Percentiles rank a stretch among this genome's conserved stretches.
These are phyloP conservation scores for Phialophora macrospora DNA, from an alignment of 2,329 filamentous ascomycete genomes.

Conservation along the genomic window DNA sequence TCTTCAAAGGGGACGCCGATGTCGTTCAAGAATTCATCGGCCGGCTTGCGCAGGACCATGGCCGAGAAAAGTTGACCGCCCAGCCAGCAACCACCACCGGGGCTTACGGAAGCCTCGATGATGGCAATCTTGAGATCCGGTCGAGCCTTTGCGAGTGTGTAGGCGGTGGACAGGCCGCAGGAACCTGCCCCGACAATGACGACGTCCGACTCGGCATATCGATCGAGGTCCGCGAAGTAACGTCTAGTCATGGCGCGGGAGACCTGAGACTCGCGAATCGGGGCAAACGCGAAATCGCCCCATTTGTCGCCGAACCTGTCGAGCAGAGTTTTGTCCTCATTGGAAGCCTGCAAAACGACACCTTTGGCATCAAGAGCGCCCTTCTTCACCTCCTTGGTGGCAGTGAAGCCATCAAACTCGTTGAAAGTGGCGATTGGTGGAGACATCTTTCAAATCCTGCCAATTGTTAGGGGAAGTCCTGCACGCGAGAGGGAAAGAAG, in stretches of 20 bases:
- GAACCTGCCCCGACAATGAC: slow-evolving; percentile 91
- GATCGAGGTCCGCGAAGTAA: slow-evolving; percentile 89
- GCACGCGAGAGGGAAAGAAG: slow-evolving; percentile 42
- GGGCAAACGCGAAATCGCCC: slow-evolving; percentile 79
- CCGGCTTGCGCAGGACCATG: slow-evolving; percentile 94
- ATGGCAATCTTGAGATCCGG: slow-evolving; percentile 92
- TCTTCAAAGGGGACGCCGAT: slow-evolving; percentile 85
- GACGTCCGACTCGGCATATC: slow-evolving; percentile 88
- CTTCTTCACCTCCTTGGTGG: slow-evolving; percentile 45
- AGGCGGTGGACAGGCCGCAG: slow-evolving; percentile 83
- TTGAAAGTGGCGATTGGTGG: slow-evolving; percentile 73
- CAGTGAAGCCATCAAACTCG: slow-evolving; percentile 38
- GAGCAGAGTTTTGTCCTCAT: slow-evolving; percentile 57
- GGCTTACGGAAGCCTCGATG: slow-evolving; percentile 84
- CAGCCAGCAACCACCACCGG: slow-evolving; percentile 85
- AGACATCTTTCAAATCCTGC: slow-evolving; percentile 66
- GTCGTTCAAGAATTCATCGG: slow-evolving; percentile 80
- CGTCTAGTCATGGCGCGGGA: slow-evolving; percentile 91
- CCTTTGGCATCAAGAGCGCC: slow-evolving; percentile 50
- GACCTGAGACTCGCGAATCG: slow-evolving; percentile 90
- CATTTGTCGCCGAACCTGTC: slow-evolving; percentile 75
- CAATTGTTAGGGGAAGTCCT: slow-evolving; percentile 38
- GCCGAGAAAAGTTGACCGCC: slow-evolving; percentile 93
- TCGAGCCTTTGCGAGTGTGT: slow-evolving; percentile 79
- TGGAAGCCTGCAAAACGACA: slow-evolving; percentile 45